phyloP scores from a whole-genome alignment of 2,329 filamentous ascomycete species.

The Calonectria multiphialidica region DNA sequence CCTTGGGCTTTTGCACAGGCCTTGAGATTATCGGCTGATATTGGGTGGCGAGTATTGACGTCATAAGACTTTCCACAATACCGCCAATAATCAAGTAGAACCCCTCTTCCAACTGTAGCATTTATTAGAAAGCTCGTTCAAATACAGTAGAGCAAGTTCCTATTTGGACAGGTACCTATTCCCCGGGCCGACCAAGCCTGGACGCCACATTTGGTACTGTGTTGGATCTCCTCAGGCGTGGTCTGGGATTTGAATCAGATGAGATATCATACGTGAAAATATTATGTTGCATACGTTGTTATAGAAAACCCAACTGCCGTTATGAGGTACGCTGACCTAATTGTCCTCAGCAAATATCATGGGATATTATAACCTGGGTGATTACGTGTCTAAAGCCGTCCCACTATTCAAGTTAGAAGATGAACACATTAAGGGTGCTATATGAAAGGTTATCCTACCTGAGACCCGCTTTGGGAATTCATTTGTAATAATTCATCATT shows the following conservation, averaged over 20 bases:
- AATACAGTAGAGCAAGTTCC: neutral
- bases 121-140: neutral
- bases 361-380: fast-evolving
- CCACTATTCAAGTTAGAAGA: neutral
- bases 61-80: neutral
- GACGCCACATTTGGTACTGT: neutral
- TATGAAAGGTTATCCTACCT: neutral
- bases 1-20: neutral
- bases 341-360: neutral
- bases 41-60: slow-evolving; percentile 7
- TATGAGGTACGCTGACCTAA: slow-evolving; percentile 1
- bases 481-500: slow-evolving; percentile 4
- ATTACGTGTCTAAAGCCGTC: slow-evolving; percentile 11
- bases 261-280: too few relatives aligned
- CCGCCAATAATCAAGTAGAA: slow-evolving; percentile 12
- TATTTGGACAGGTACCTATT: neutral
- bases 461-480: slow-evolving; percentile 12
- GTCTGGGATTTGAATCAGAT: neutral
- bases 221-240: neutral
- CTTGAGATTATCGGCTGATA: neutral
- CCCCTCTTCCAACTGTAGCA: neutral
- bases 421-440: neutral
- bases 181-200: slow-evolving; percentile 4
- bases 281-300: neutral
- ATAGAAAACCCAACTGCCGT: slow-evolving; percentile 3